Percentiles rank a stretch among this genome's conserved stretches.
phyloP scores from a whole-genome alignment of 169 alveolate genomes.

The Plasmodium malariae region DNA sequence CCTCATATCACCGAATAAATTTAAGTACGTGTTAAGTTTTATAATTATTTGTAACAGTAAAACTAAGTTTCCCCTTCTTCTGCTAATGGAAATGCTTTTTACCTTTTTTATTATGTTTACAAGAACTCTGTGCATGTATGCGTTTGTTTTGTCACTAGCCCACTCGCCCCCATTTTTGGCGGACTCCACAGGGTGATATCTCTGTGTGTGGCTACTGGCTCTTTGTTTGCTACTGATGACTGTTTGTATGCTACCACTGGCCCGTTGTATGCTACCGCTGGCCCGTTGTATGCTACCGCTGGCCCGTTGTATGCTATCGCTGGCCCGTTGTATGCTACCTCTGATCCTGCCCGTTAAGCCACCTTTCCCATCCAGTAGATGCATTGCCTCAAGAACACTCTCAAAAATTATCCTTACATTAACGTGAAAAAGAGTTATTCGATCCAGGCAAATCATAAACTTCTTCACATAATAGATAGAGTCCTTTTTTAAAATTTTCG shows the following conservation, averaged over 20 bases:
- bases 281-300: neutral
- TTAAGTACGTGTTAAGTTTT: slow-evolving; percentile 9
- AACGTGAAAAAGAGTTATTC: neutral
- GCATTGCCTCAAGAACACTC: slow-evolving; percentile 6
- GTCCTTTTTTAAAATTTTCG: slow-evolving; percentile 50
- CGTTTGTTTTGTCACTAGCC: too few relatives aligned
- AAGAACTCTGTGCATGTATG: slow-evolving; percentile 14
- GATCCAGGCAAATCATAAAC: slow-evolving; percentile 2
- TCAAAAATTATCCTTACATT: slow-evolving; percentile 42
- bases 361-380: neutral
- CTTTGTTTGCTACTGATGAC: too few relatives aligned
- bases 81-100: slow-evolving; percentile 41
- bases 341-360: neutral
- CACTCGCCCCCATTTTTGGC: too few relatives aligned
- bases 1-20: slow-evolving; percentile 1
- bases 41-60: slow-evolving; percentile 5
- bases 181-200: too few relatives aligned
- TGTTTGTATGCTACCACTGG: neutral
- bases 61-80: slow-evolving; percentile 29
- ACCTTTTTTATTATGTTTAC: slow-evolving; percentile 37
- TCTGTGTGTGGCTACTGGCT: too few relatives aligned
- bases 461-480: neutral
- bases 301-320: neutral
- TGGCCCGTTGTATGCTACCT: neutral
- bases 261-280: neutral